Evolutionary conservation across 106 monocot species (phyloP), one percentile per base, ranked within the genome.

Genomic region (Allium sativum): DNA sequence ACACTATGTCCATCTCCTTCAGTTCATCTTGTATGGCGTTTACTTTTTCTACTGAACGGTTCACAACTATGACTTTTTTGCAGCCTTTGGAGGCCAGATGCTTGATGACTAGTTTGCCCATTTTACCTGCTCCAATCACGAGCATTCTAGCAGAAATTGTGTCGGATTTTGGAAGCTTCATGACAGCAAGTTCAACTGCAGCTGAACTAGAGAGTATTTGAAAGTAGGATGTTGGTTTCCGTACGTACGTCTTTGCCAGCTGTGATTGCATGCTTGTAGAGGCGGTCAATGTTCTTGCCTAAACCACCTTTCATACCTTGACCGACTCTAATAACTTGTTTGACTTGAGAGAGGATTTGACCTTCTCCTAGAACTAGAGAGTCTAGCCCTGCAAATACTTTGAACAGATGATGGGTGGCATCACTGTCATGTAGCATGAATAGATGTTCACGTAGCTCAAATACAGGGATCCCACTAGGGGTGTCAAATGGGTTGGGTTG

Each of bases 131-230:
- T 40, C 96, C 96, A 22, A 98, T 75, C 54, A 98, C 62, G 15
- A 98, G 78, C 87, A 98, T 98, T 64, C 82, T 69, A 1, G 91
- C 91, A 42, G 85, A 82, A 0, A 67, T 2, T 19, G 68, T 54
- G 52, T 80, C 31, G 10, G 82, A 56, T 16, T 65, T 72, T 59
- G 91, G 91, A 40, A 98, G 82, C 67, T 98, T 98, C 87, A 87
- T 88, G 7, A 98, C 53, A 31, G 96, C 91, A 73, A 98, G 67
- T 64, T 98, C 96, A 11, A 98, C 96, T 40, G 96, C 96, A 51
- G 96, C 96, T 41, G 96, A 98, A 73, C 96, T 98, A 98, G n/a
- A 98, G 87, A 12, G 91, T 91, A 61, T 91, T 91, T 12, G 91
- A 88, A 18, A n/a, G n/a, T n/a, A 87, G 77, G 58, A 98, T 98